Evolutionary conservation across 768 basidiomycete genomes (phyloP), one percentile per base, ranked within the genome.

Genomic region (Plicaturopsis crispa): DNA sequence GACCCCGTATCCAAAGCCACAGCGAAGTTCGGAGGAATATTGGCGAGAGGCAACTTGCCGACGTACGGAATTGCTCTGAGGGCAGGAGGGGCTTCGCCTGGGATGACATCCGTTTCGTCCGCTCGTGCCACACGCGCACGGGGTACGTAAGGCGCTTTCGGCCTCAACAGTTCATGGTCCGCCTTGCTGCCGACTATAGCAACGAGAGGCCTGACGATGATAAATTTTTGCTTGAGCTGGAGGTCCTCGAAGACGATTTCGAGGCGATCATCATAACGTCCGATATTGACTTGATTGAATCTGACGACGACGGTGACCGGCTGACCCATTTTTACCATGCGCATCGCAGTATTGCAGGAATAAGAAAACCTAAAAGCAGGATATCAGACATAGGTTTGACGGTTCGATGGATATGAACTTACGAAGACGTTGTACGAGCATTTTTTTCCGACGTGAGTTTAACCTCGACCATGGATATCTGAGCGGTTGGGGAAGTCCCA

Each of bases 131-230:
- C 48, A 12, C 42, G 36, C 5, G 23, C 45, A 1, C 48, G 54
- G n/a, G 49, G 55, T 6, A 54, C 50, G 39, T 75, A 80, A 1
- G 74, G 70, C 0, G 62, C 59, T 30, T 50, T 61, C 1, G 77
- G 61, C 39, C 62, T 60, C 17, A 80, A 55, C 2, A 55, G 54
- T 13, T 73, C 71, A 34, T 73, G 62, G 45, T 79, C 76, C 6
- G 61, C 68, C 18, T 51, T 45, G 6, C 61, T 65, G 1, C 78
- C 78, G 22, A 76, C 66, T 4, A 67, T 66, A 7, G 67, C 75
- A 18, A 46, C 40, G 1, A 79, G 44, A 5, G 48, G 52, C 2
- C 78, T 67, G 0, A 63, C 62, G 37, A 78, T 75, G 26, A 68
- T 45, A 49, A 78, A 78, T 3, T 57, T 59, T 16, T 56, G 42